Conservation (phyloP, 1,284 basidiomycete species). For the Tilletia horrida region DNA sequence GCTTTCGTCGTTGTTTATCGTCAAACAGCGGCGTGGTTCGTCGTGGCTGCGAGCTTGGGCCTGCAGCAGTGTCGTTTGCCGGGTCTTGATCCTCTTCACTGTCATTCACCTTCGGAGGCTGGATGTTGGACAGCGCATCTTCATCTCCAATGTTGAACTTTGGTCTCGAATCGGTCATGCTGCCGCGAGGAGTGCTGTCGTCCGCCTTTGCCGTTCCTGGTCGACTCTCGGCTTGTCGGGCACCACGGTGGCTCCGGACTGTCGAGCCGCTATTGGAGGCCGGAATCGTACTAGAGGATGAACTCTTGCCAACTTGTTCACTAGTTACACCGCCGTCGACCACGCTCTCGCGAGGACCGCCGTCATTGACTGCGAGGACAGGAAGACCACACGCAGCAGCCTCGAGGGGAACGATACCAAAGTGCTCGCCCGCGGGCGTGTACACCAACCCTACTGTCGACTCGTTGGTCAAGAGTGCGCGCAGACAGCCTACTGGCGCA, state of each 20-base stretch:
- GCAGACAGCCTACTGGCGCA: slow-evolving; percentile 43
- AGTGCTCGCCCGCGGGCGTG: slow-evolving; percentile 92
- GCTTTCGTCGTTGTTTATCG: neutral
- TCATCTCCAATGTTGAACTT: slow-evolving; percentile 6
- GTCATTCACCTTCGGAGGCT: neutral
- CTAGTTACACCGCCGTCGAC: slow-evolving; percentile 59
- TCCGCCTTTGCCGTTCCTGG: slow-evolving; percentile 5
- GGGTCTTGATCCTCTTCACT: neutral
- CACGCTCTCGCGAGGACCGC: slow-evolving; percentile 87
- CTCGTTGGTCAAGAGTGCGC: slow-evolving; percentile 36
- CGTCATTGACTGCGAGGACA: slow-evolving; percentile 80
- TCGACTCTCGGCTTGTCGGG: neutral
- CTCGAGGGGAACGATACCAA: slow-evolving; percentile 93
- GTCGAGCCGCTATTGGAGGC: neutral
- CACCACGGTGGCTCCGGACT: neutral
- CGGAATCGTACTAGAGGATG: neutral
- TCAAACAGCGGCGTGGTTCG: neutral
- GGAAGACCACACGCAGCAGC: slow-evolving; percentile 89
- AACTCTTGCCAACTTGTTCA: neutral
- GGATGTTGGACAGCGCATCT: slow-evolving; percentile 4
- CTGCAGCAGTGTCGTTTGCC: neutral
- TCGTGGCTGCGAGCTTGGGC: neutral
- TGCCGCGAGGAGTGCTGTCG: neutral
- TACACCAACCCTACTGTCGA: slow-evolving; percentile 65
- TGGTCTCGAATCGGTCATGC: slow-evolving; percentile 9